phyloP scores from a whole-genome alignment of 2,329 filamentous ascomycete species.

The Celoporthe dispersa region DNA sequence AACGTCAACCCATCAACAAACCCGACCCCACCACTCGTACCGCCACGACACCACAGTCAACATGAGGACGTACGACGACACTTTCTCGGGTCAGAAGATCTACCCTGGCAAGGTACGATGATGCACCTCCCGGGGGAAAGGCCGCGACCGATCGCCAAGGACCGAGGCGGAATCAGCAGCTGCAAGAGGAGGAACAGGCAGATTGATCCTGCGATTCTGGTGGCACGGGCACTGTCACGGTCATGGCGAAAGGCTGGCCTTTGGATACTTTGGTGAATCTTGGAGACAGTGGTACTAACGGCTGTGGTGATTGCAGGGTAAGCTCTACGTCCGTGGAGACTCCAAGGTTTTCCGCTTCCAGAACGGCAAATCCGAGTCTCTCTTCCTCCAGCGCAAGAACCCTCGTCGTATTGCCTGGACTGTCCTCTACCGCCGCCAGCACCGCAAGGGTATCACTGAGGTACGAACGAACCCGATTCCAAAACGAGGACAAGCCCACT shows the following conservation, averaged over 20 bases:
- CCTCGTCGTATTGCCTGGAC: slow-evolving; percentile 99
- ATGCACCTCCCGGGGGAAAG: slow-evolving; percentile 26
- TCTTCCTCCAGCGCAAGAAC: slow-evolving; percentile 99
- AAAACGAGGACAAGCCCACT: slow-evolving; percentile 18
- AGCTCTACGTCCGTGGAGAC: slow-evolving; percentile 99
- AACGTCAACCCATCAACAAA: slow-evolving; percentile 36
- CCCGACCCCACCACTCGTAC: slow-evolving; percentile 42
- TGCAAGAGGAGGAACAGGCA: slow-evolving; percentile 22
- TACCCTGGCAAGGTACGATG: slow-evolving; percentile 69
- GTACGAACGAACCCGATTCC: slow-evolving; percentile 60
- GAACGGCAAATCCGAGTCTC: slow-evolving; percentile 99
- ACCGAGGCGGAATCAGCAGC: background rate
- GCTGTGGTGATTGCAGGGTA: slow-evolving; percentile 69
- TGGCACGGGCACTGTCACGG: background rate
- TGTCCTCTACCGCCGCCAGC: slow-evolving; percentile 95
- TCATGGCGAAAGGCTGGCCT: slow-evolving; percentile 4
- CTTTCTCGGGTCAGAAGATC: slow-evolving; percentile 69
- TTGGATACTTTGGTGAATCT: background rate
- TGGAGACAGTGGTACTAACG: slow-evolving; percentile 35
- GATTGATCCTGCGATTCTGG: background rate
- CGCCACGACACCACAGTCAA: slow-evolving; percentile 48
- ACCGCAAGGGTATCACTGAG: slow-evolving; percentile 99
- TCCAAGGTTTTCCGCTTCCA: slow-evolving; percentile 99
- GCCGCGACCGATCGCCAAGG: slow-evolving; percentile 6
- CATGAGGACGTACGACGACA: slow-evolving; percentile 71